Base-by-base conservation (phyloP, 2,329 filamentous ascomycete genomes). In the Botrytis tulipae region DNA sequence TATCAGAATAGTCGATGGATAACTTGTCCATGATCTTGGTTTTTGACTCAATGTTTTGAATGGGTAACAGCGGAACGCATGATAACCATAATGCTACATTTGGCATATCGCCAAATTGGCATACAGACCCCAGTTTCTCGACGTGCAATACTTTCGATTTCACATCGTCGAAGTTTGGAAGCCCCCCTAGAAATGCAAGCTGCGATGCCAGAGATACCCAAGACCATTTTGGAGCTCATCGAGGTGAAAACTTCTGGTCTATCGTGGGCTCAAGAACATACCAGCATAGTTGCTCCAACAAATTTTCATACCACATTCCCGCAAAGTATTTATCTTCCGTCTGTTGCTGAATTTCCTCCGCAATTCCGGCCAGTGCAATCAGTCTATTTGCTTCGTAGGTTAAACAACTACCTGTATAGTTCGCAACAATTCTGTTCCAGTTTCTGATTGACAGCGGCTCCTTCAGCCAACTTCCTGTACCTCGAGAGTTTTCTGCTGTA, bases 11-110 rank as follows among this genome's bases (percentile, higher is more conserved):
- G 10, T 40, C 37, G 37, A 40, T 40, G 37, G 37, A 40, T 40
- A 40, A 40, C 37, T 40, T 40, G 37, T 10, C 37, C 37, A 40
- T 1, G 14, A 18, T 2, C 0, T 1, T 40, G 46, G 46, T 25
- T 4, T 10, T 0, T n/a, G 6, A 6, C 1, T 3, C 1, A 1
- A 10, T 9, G 29, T 22, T 3, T 29, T 20, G n/a, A 5, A 7
- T 6, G 7, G 3, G 16, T 32, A 32, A 1, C 7, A 46, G n/a
- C 8, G n/a, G 61, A 7, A 40, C n/a, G 20, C 40, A 63, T 32
- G 37, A 42, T 29, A 65, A 14, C 40, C n/a, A 65, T 12, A 65
- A 10, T 65, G 6, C 5, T 32, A 20, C 40, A 22, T 46, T 22
- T 4, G 40, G 16, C 37, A 63, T 40, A 12, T 63, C 61, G 8